These are phyloP conservation scores for Syzygium aqueum DNA, from an alignment of 345 rosid species.

Conservation along the genomic window DNA sequence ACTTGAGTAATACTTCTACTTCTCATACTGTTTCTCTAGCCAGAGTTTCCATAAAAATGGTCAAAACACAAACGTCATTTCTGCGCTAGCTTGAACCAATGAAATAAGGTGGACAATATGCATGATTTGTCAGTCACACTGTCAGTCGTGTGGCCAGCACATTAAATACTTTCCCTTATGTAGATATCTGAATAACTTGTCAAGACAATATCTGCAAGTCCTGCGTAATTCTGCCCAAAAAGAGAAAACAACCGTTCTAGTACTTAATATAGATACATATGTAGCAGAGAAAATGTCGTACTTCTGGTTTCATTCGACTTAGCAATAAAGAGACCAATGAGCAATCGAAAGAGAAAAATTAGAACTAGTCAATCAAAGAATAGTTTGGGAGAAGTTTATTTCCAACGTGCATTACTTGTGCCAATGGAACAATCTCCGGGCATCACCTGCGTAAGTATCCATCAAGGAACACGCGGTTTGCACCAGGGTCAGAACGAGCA, in stretches of 20 bases:
- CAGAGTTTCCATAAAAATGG: background rate
- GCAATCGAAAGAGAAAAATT: background rate
- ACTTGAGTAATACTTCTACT: too few relatives aligned
- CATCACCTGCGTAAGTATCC: background rate
- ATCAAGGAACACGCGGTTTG: background rate
- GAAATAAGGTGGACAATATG: background rate
- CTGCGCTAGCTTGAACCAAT: background rate
- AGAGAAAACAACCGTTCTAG: background rate
- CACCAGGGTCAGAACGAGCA: background rate
- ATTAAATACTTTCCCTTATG: background rate
- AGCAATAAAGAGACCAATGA: background rate
- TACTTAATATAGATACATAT: background rate
- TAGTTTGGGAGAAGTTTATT: background rate
- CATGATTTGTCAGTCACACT: background rate
- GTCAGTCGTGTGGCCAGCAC: background rate
- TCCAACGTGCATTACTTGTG: background rate
- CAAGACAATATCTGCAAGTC: background rate
- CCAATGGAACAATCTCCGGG: background rate
- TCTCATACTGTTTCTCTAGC: background rate
- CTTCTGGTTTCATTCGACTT: background rate
- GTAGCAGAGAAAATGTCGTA: background rate
- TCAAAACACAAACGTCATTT: background rate
- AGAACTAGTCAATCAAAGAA: too few relatives aligned
- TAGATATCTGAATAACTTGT: background rate
- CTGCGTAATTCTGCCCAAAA: background rate